These are phyloP conservation scores for Alisma plantagoaquatica DNA, from an alignment of 106 monocot genomes.

Conservation along the genomic window DNA sequence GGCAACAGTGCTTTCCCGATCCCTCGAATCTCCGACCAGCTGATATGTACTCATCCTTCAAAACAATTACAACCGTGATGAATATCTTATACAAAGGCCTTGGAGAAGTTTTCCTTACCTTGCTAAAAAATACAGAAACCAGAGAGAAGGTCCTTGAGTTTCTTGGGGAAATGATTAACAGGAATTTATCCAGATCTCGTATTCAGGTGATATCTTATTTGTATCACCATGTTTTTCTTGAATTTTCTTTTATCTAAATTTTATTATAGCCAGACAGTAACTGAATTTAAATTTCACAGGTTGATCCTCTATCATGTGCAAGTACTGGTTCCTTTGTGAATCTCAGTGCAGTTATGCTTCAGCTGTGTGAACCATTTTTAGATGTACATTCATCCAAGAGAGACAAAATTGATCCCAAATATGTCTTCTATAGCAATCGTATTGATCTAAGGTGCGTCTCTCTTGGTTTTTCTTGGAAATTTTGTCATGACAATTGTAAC, in stretches of 20 bases:
- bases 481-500: no score
- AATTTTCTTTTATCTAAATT: no score
- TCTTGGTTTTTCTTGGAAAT: neutral
- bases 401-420: constrained; percentile 77
- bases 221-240: no score
- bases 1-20: constrained; percentile 86
- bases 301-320: constrained; percentile 63
- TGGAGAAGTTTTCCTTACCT: constrained; percentile 49
- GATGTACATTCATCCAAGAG: constrained; percentile 65
- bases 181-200: constrained; percentile 69
- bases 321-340: constrained; percentile 88
- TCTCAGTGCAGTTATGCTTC: constrained; percentile 92
- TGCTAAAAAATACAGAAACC: constrained; percentile 80
- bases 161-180: constrained; percentile 73
- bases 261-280: no score
- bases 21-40: constrained; percentile 63
- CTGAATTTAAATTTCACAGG: constrained; percentile 40
- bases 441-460: constrained; percentile 53
- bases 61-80: constrained; percentile 77
- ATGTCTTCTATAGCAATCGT: constrained; percentile 56
- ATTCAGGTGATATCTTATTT: constrained; percentile 60
- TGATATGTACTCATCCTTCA: constrained; percentile 77
- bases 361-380: constrained; percentile 93
- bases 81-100: constrained; percentile 91
- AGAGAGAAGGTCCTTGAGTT: constrained; percentile 77